phyloP scores from a whole-genome alignment of 306 rosid species.

The Arachis hypogaea region DNA sequence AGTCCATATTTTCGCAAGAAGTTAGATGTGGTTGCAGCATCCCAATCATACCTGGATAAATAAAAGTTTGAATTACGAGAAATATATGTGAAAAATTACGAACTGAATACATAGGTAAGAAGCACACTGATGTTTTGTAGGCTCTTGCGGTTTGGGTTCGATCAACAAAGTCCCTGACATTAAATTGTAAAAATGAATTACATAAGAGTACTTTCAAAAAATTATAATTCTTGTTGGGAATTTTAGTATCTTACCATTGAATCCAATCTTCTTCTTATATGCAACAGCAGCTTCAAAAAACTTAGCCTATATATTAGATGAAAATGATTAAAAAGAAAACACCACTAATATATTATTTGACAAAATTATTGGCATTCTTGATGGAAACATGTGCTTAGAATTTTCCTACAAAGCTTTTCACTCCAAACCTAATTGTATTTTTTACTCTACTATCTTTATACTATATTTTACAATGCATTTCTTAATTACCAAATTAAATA shows the following conservation, averaged over 20 bases:
- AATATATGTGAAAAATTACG: conserved; percentile 21
- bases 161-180: conserved; percentile 81
- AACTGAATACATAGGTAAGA: conserved; percentile 26
- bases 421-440: background rate
- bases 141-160: conserved; percentile 99
- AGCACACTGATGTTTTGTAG: conserved; percentile 89
- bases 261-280: conserved; percentile 94
- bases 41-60: conserved; percentile 93
- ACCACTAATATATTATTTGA: conserved; percentile 16
- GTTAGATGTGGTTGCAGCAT: conserved; percentile 93
- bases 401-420: background rate
- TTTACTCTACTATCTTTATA: too few relatives aligned
- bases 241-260: conserved; percentile 61
- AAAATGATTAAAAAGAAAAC: conserved; percentile 7
- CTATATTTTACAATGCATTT: too few relatives aligned
- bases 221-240: background rate
- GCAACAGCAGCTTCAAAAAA: conserved; percentile 87
- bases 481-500: too few relatives aligned
- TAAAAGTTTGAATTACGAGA: conserved; percentile 21
- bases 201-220: background rate
- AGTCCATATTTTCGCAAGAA: conserved; percentile 89
- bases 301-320: conserved; percentile 65
- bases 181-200: conserved; percentile 21
- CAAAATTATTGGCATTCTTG: background rate
- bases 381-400: background rate